Percentiles rank a stretch among this genome's conserved stretches.
phyloP scores from a whole-genome alignment of 2,329 filamentous ascomycete genomes.

The Aspergillus luchuensis region DNA sequence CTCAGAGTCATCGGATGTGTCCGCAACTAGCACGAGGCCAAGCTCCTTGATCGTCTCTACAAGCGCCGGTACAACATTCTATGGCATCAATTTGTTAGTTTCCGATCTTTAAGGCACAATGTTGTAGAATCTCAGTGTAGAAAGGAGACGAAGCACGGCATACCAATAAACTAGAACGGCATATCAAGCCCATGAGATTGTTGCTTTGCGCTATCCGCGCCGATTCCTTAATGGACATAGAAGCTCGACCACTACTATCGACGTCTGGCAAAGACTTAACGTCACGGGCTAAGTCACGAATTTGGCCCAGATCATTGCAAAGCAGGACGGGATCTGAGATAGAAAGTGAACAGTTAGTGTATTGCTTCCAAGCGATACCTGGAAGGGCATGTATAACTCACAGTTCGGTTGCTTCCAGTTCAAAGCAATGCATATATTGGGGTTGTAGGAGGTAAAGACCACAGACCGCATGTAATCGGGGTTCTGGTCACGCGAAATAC shows the following conservation, averaged over 20 bases:
- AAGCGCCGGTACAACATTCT: constrained; percentile 92
- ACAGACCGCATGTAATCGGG: constrained; percentile 79
- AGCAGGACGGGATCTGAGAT: constrained; percentile 76
- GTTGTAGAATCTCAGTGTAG: constrained; percentile 9
- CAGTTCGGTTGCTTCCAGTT: constrained; percentile 99
- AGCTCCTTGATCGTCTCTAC: constrained; percentile 93
- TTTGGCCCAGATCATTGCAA: constrained; percentile 81
- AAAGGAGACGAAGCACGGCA: constrained; percentile 36
- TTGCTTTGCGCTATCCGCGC: constrained; percentile 92
- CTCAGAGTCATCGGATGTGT: constrained; percentile 67
- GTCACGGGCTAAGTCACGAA: constrained; percentile 43
- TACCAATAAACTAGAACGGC: constrained; percentile 82
- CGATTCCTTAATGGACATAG: constrained; percentile 89
- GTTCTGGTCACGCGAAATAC: constrained; percentile 64
- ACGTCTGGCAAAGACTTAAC: constrained; percentile 46
- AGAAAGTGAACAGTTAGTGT: constrained; percentile 10
- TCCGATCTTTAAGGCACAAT: neutral
- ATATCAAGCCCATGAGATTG: constrained; percentile 97
- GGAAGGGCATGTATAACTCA: constrained; percentile 42
- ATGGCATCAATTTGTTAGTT: constrained; percentile 7
- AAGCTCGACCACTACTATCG: constrained; percentile 67
- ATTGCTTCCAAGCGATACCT: neutral
- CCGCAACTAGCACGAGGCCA: constrained; percentile 86
- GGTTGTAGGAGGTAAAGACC: constrained; percentile 91
- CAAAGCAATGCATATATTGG: constrained; percentile 84